A percentile compares a stretch with the other conserved stretches of the same genome.
phyloP scores from a whole-genome alignment of 495 filamentous ascomycete species.

The Podospora comata region DNA sequence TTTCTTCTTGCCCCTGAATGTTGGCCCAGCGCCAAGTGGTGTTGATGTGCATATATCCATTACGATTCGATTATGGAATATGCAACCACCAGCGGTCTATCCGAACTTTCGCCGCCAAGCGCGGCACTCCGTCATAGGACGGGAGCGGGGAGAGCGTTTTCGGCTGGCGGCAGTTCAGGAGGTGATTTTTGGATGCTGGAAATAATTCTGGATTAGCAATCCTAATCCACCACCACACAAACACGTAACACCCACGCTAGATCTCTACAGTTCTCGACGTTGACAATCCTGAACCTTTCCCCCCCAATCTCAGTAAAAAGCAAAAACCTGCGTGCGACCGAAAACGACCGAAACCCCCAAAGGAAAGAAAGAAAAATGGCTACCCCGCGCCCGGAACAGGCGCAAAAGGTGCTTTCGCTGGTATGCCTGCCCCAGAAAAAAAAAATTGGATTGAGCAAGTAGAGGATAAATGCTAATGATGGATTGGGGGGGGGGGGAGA shows the following conservation, averaged over 20 bases:
- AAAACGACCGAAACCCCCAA: background rate
- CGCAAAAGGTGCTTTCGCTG: conserved; percentile 69
- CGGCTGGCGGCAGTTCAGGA: background rate
- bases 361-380: background rate
- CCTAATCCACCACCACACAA: background rate
- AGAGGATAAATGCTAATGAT: background rate
- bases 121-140: background rate
- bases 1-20: too few relatives aligned
- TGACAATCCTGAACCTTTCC: background rate
- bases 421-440: conserved; percentile 43
- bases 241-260: background rate
- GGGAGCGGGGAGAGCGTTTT: background rate
- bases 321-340: background rate
- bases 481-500: background rate
- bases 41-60: too few relatives aligned
- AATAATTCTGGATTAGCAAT: background rate
- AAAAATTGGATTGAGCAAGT: background rate
- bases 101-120: background rate
- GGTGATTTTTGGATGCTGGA: background rate
- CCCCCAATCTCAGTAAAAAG: background rate
- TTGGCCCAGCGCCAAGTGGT: too few relatives aligned
- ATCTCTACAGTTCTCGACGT: background rate
- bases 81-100: too few relatives aligned
- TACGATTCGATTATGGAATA: too few relatives aligned
- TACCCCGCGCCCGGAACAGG: conserved; percentile 52